Evolutionary conservation across 495 filamentous ascomycete species (phyloP).

Genomic region (Margaritispora aquatica): DNA sequence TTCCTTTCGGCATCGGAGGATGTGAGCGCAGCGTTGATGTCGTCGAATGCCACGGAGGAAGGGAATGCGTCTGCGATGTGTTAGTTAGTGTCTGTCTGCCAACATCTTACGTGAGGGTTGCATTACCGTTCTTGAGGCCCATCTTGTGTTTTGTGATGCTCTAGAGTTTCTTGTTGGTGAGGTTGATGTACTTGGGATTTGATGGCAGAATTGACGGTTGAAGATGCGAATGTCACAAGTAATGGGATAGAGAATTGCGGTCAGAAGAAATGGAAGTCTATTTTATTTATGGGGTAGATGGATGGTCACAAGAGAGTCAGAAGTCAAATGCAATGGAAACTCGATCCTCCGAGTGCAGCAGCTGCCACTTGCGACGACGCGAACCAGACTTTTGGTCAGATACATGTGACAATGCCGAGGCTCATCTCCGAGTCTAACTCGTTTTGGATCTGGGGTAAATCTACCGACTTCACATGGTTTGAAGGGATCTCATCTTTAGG

Average conservation of each 20-base stretch:
- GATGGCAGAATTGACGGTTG: background rate
- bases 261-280: background rate
- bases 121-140: background rate
- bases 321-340: background rate
- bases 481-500: background rate
- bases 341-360: too few relatives aligned
- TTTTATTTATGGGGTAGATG: background rate
- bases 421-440: background rate
- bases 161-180: background rate
- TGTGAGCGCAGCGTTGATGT: constrained; percentile 69
- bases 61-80: constrained; percentile 70
- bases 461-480: background rate
- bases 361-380: too few relatives aligned
- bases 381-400: background rate
- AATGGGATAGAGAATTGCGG: background rate
- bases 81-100: background rate
- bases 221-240: background rate
- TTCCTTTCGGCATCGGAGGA: constrained; percentile 68
- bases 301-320: background rate
- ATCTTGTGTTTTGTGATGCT: background rate
- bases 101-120: background rate
- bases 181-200: too few relatives aligned
- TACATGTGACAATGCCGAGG: background rate
- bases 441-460: background rate
- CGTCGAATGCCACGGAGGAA: constrained; percentile 85